phyloP scores from a whole-genome alignment of 176 grass and related monocot genomes.

The Rhynchospora pubera region DNA sequence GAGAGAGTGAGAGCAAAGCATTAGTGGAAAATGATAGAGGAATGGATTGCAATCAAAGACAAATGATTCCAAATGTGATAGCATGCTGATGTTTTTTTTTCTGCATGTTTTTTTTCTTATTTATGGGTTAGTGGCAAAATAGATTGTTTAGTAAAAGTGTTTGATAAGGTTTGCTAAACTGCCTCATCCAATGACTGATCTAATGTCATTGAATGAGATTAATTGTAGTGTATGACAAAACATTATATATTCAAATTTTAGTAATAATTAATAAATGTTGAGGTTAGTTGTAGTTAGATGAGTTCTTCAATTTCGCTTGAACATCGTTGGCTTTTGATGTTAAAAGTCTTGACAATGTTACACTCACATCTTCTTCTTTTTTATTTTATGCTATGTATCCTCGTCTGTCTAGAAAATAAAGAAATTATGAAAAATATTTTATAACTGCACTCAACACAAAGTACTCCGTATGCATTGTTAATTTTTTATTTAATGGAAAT shows the following conservation, averaged over 20 bases:
- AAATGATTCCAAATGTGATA: conserved; percentile 17
- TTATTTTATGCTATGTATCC: neutral
- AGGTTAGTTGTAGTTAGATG: neutral
- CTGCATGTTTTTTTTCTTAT: conserved; percentile 1
- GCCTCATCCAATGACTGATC: neutral
- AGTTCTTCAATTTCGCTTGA: neutral
- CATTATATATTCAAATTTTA: too few species aligned
- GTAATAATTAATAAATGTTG: neutral
- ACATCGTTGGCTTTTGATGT: too few species aligned
- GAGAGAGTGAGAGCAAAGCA: conserved; percentile 22
- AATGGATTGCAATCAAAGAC: conserved; percentile 27
- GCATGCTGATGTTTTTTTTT: conserved; percentile 1
- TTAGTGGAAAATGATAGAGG: conserved; percentile 20
- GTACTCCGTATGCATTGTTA: neutral
- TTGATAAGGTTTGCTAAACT: conserved; percentile 17
- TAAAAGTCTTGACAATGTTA: neutral
- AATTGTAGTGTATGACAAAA: neutral
- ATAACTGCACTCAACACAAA: neutral
- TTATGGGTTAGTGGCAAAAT: neutral
- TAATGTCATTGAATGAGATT: neutral
- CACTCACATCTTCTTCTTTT: neutral
- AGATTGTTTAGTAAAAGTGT: conserved; percentile 11
- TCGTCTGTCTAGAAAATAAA: neutral
- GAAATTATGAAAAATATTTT: neutral
- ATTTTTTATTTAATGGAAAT: neutral